A percentile compares a stretch with the other conserved stretches of the same genome.
Evolutionary conservation across 306 rosid species (phyloP).

Genomic region (Ziziphus jujuba): DNA sequence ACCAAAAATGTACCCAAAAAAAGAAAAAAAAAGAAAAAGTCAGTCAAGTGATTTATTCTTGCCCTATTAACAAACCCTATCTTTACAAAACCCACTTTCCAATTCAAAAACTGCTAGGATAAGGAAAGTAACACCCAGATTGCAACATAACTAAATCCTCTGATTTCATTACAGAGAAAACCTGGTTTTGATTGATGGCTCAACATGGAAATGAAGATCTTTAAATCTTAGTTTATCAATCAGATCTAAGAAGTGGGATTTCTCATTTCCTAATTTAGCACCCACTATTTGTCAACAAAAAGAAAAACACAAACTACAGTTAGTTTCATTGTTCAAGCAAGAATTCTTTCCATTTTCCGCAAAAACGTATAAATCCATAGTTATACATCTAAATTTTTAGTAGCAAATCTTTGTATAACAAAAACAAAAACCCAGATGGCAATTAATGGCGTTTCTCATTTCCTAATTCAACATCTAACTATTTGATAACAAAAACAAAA

Average conservation of each 20-base stretch:
- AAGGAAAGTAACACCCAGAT: conserved; percentile 6
- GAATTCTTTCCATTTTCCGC: background rate
- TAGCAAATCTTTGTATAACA: too few relatives aligned
- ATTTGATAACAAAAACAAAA: too few relatives aligned
- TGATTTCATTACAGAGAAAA: too few relatives aligned
- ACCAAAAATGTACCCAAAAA: background rate
- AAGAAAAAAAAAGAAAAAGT: too few relatives aligned
- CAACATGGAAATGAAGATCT: background rate
- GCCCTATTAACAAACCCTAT: too few relatives aligned
- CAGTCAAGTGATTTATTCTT: too few relatives aligned
- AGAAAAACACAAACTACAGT: background rate
- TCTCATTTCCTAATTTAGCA: background rate
- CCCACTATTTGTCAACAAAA: background rate
- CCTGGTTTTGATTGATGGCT: background rate
- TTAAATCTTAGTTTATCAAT: background rate
- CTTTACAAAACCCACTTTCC: background rate
- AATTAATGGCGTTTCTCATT: too few relatives aligned
- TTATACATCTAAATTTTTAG: too few relatives aligned
- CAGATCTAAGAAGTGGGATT: background rate
- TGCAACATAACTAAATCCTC: background rate
- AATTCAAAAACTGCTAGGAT: background rate
- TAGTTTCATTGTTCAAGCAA: background rate
- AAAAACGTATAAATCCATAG: too few relatives aligned
- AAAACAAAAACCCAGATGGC: too few relatives aligned
- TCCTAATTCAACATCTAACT: too few relatives aligned